phyloP scores from a whole-genome alignment of 108 stramenopile species.

The Tribonema minus region DNA sequence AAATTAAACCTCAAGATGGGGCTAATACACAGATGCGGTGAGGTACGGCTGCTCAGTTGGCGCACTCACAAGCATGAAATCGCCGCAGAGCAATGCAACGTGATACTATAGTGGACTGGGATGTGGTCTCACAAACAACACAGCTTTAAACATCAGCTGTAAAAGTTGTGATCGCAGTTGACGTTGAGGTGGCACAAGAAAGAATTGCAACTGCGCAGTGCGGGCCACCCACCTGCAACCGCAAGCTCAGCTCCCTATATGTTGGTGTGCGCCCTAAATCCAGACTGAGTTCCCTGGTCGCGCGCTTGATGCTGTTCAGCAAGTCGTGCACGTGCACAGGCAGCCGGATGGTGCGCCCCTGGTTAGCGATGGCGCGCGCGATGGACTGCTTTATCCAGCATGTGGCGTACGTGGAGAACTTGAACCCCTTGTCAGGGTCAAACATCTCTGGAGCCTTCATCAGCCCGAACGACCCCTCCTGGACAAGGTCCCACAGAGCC shows the following conservation, averaged over 20 bases:
- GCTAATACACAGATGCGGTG: no score
- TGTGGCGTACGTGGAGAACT: conserved; percentile 89
- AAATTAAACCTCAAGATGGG: no score
- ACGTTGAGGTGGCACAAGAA: no score
- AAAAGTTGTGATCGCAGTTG: no score
- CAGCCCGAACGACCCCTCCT: conserved; percentile 85
- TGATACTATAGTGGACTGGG: no score
- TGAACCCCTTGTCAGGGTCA: conserved; percentile 76
- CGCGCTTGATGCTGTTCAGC: conserved; percentile 47
- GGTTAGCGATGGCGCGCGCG: conserved; percentile 85
- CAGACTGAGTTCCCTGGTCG: conserved; percentile 58
- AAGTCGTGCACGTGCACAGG: conserved; percentile 94
- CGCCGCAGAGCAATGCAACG: no score
- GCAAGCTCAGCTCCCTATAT: conserved; percentile 77
- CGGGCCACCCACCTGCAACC: conserved; percentile 63
- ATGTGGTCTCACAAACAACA: no score
- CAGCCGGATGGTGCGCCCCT: conserved; percentile 83
- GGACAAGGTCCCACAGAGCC: conserved; percentile 74
- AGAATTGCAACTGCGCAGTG: no score
- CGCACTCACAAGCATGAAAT: no score
- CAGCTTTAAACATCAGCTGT: no score
- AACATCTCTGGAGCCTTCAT: conserved; percentile 83
- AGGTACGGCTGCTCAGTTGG: no score
- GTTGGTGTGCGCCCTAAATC: conserved; percentile 74
- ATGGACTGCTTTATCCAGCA: conserved; percentile 96